Base-by-base conservation (phyloP, 495 filamentous ascomycete species). In the Hypoxylon subgilvum region DNA sequence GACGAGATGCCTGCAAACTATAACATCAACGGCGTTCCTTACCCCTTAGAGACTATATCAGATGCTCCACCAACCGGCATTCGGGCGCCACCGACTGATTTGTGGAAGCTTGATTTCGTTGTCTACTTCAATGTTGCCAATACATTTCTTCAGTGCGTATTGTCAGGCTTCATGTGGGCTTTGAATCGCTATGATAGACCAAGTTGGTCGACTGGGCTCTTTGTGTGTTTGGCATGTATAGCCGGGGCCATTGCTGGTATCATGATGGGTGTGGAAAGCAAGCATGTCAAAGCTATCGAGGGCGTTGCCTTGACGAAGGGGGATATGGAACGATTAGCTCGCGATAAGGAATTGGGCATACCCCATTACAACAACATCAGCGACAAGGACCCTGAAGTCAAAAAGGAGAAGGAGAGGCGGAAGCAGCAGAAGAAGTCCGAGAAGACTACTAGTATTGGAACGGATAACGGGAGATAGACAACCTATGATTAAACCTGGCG, bases 161-260 rank as follows among this genome's bases (percentile, higher is more conserved):
- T 96, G 1, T 88, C 85, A 13, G 82, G 79, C 3, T 87, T 89
- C 69, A 94, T 94, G 90, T 94, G 88, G 88, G 86, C 80, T 0
- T 74, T 85, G 68, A 88, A 90, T 63, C 74, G 90, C 14, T 84
- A 82, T 67, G 71, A 84, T 10, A 77, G 91, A 21, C 89, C 91
- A 1, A 77, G 78, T 13, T 92, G 89, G 88, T 76, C 81, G 5
- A 92, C 88, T 1, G 90, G 89, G 1, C 64, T 87, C 6, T 87
- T 93, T 65, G 86, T 94, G 2, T 85, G 79, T 0, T 54, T 92
- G 7, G 88, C 83, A 0, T 89, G 82, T 57, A 78, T 87, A 36
- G 84, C 86, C 2, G 87, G 87, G 6, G 88, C 80, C 7, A 53
- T 80, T n/a, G 89, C 82, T 9, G 91, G 91, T 0, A 71, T 85